Evolutionary conservation across 2,329 filamentous ascomycete species (phyloP), one percentile per base, ranked within the genome.

Genomic region (Colletotrichum karsti): DNA sequence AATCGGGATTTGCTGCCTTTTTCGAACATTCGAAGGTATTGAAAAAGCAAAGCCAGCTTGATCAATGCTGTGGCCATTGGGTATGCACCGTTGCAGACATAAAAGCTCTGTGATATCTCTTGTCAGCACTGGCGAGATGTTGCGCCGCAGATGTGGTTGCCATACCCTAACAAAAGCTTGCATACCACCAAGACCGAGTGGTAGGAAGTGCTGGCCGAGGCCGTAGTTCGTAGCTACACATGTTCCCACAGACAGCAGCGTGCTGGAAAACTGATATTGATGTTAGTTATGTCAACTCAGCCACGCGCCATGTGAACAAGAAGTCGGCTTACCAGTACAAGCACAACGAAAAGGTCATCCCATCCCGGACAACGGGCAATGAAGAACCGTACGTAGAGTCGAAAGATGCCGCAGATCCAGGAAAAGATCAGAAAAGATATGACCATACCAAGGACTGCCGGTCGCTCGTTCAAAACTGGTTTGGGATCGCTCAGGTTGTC

Each of bases 11-110:
- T 71, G 10, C 69, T 51, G 15, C 63, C 61, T 18, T 61, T 46
- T 4, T 70, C 46, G 33, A 72, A 72, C 35, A 72, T 56, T 5
- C 70, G 70, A 1, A 72, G 33, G 13, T 72, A 72, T 42, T 72
- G 71, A 20, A 72, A 70, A 0, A 72, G 64, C 18, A 72, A 22
- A 15, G 71, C 71, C 39, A 72, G 37, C 39, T 72, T 72, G 57
- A 72, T 72, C 4, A 72, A 56, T 5, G 70, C 66, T 12, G 66
- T 72, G 6, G 69, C 64, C 58, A 71, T 62, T 5, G 70, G 67
- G 15, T 72, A 72, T 1, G 69, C 57, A 9, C 63, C 71, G 30
- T 71, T 71, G 2, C 65, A 64, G 18, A 72, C 42, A 10, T 72
- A 72, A 37, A 72, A 72, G 7, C 44, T 60, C 57, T 60, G 5